Evolutionary conservation across 2,329 filamentous ascomycete species (phyloP), one percentile per base, ranked within the genome.

Genomic region (Colletotrichum tabaci): DNA sequence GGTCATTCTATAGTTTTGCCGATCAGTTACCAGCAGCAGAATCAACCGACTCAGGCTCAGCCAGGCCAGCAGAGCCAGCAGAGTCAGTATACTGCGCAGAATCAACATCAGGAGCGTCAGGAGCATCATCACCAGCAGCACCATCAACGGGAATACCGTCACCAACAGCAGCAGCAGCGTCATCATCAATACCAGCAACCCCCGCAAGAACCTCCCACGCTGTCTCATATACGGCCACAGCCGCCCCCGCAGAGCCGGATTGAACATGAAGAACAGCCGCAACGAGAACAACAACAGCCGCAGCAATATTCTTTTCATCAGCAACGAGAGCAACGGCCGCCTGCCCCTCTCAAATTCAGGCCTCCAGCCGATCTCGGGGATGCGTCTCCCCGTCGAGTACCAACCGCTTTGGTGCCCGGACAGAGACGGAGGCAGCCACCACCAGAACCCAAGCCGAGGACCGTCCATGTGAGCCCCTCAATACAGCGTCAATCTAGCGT

Each of bases 1-100:
- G 46, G 10, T 6, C 21, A 38, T 16, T n/a, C 49, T 13, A 42
- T 44, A 15, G 38, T 12, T 6, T 21, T 10, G 23, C 38, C 35
- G 21, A 52, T n/a, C 13, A 42, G 35, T 7, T 60, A 64, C 10
- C 61, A 53, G 23, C 47, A 56, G 49, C 61, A 16, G n/a, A n/a
- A n/a, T n/a, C 60, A 52, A 21, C 61, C 18, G 35, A 13, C 9
- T n/a, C 35, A 52, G 30, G 2, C 26, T 35, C 46, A 40, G 18
- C 26, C 38, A n/a, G 15, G 44, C 8, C 21, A 46, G 7, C 40
- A 6, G 18, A 16, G 46, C 30, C 55, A 57, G 40, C 40, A 60
- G 12, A 21, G n/a, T 42, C 40, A 46, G 23, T 16, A 46, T 30
- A 8, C 8, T 18, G n/a, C 40, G 30, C 44, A 23, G 18, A 13